phyloP scores from a whole-genome alignment of 345 rosid genomes.

The Melastoma malabathricum region DNA sequence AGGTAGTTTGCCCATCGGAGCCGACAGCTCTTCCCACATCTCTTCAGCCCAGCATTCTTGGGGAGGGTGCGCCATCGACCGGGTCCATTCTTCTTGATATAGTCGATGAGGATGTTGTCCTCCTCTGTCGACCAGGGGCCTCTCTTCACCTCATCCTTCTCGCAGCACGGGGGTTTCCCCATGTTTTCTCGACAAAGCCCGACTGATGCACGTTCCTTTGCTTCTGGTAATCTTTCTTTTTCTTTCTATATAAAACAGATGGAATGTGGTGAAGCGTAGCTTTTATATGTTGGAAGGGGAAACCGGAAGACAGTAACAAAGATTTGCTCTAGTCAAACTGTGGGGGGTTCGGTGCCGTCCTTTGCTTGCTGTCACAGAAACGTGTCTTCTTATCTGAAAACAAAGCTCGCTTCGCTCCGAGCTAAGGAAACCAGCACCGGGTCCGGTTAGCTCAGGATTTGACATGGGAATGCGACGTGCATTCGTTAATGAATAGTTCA shows the following conservation, averaged over 20 bases:
- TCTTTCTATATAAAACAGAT: too few species aligned
- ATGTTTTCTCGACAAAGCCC: conserved; percentile 5
- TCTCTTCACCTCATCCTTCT: conserved; percentile 54
- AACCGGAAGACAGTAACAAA: background rate
- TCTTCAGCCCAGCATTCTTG: conserved; percentile 35
- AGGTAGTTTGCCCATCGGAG: conserved; percentile 13
- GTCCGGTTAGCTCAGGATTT: too few species aligned
- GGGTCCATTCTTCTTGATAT: conserved; percentile 61
- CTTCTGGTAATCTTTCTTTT: too few species aligned
- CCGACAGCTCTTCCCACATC: conserved; percentile 15
- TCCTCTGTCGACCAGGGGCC: conserved; percentile 94
- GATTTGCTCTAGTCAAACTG: conserved; percentile 26
- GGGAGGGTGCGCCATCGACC: conserved; percentile 82
- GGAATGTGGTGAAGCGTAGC: too few species aligned
- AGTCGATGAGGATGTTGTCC: conserved; percentile 49
- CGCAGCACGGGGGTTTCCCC: conserved; percentile 37
- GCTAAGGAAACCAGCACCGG: too few species aligned
- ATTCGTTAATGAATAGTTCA: too few species aligned
- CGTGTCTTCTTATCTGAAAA: conserved; percentile 8
- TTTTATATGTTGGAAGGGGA: background rate
- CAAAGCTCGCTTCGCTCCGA: too few species aligned
- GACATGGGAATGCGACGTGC: too few species aligned
- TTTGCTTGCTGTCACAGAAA: background rate
- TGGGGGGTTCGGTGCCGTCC: conserved; percentile 77
- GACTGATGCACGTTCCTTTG: too few species aligned